phyloP scores from a whole-genome alignment of 331 rosid species.

The Telfairia occidentalis region DNA sequence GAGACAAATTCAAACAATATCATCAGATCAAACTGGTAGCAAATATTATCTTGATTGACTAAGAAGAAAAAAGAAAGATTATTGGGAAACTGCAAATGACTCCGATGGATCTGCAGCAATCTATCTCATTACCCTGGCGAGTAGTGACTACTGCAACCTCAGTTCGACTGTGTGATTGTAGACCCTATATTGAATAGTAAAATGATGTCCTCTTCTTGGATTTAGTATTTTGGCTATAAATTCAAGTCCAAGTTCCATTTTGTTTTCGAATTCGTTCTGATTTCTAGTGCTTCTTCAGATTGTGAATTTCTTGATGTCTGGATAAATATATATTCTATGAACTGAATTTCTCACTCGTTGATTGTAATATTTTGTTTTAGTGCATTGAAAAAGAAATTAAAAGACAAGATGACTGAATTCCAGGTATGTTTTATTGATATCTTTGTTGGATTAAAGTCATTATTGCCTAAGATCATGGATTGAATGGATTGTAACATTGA shows the following conservation, averaged over 20 bases:
- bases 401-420: constrained; percentile 89
- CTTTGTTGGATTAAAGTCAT: background rate
- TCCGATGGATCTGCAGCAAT: background rate
- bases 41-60: background rate
- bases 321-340: background rate
- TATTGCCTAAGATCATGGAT: constrained; percentile 5
- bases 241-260: background rate
- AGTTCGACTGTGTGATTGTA: background rate
- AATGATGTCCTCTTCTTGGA: background rate
- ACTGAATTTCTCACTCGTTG: background rate
- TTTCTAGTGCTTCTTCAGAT: background rate
- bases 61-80: background rate
- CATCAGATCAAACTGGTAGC: background rate
- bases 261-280: background rate
- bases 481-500: constrained; percentile 2
- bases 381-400: constrained; percentile 73
- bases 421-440: constrained; percentile 41
- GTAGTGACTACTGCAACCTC: background rate
- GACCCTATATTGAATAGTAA: background rate
- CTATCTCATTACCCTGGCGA: background rate
- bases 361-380: constrained; percentile 29
- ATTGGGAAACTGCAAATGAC: background rate
- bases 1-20: background rate
- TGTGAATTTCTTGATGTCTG: background rate
- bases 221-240: background rate